Evolutionary conservation across 139 green algal genomes (phyloP).

Genomic region (Chlorella ohadii): DNA sequence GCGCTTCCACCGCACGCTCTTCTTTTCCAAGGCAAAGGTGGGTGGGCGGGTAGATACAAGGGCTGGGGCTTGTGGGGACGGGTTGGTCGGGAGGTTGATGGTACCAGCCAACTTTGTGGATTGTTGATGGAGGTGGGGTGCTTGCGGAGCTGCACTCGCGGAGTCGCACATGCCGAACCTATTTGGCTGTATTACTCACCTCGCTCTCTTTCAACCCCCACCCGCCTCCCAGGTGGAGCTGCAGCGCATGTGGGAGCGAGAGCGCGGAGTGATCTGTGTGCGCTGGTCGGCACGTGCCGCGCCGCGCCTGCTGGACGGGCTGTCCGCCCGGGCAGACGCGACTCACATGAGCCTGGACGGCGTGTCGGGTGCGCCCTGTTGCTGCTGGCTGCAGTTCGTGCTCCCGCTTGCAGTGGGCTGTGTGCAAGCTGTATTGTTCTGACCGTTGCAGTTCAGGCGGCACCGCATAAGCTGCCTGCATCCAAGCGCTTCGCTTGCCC

Average conservation of each 20-base stretch:
- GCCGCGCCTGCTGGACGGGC: constrained; percentile 17
- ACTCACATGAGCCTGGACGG: constrained; percentile 2
- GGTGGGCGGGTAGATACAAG: neutral
- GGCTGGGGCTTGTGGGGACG: too few species aligned
- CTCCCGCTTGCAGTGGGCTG: too few species aligned
- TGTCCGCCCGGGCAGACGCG: neutral
- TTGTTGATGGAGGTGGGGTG: too few species aligned
- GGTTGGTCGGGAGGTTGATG: too few species aligned
- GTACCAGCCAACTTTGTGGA: too few species aligned
- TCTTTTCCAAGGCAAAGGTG: constrained; percentile 18
- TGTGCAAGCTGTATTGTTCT: too few species aligned
- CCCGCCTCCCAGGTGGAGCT: neutral
- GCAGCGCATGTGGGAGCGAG: constrained; percentile 23
- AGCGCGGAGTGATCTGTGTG: constrained; percentile 16
- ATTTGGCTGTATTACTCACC: neutral
- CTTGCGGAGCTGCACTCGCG: too few species aligned
- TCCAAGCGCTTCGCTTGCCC: too few species aligned
- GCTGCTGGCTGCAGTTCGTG: neutral
- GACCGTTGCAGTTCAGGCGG: too few species aligned
- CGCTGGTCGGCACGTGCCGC: constrained; percentile 14
- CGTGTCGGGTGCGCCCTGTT: neutral
- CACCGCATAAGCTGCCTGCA: too few species aligned
- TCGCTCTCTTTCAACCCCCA: neutral
- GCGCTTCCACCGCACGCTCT: constrained; percentile 25
- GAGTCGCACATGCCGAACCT: too few species aligned